Percentiles rank a stretch among this genome's conserved stretches.
These are phyloP conservation scores for Phytophthora podocarpi DNA, from an alignment of 352 stramenopile genomes.

Conservation along the genomic window DNA sequence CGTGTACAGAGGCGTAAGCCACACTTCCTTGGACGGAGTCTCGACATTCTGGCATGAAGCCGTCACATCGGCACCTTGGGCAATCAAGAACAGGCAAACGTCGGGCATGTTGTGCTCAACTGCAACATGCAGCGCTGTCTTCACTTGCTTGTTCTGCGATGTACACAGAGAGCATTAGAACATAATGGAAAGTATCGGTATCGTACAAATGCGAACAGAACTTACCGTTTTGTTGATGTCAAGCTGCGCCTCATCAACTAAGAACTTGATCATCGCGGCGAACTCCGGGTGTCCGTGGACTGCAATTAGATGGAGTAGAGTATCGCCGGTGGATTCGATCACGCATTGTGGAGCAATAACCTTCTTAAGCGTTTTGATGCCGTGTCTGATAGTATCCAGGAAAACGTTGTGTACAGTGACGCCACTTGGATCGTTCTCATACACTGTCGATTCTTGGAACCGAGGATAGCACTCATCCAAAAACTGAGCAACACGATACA, in stretches of 20 bases:
- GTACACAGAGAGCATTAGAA: not conserved
- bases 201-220: not conserved
- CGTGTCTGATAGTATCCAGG: constrained; percentile 38
- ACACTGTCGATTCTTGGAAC: constrained; percentile 37
- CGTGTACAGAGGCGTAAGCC: constrained; percentile 53
- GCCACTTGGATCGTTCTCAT: constrained; percentile 47
- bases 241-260: constrained; percentile 39
- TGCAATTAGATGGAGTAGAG: constrained; percentile 51
- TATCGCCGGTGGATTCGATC: constrained; percentile 55
- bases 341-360: constrained; percentile 46
- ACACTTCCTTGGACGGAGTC: constrained; percentile 34
- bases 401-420: constrained; percentile 49
- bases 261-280: constrained; percentile 41
- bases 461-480: constrained; percentile 39
- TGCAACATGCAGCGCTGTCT: constrained; percentile 53
- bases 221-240: constrained; percentile 49
- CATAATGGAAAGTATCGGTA: not conserved
- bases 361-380: constrained; percentile 43
- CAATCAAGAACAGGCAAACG: constrained; percentile 47
- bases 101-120: constrained; percentile 46
- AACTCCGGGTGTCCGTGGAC: constrained; percentile 41
- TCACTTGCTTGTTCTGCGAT: constrained; percentile 53
- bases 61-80: constrained; percentile 45
- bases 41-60: constrained; percentile 49
- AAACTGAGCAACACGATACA: too few relatives aligned